These are phyloP conservation scores for Waltergamsia citrina DNA, from an alignment of 2,329 filamentous ascomycete genomes.

Conservation along the genomic window DNA sequence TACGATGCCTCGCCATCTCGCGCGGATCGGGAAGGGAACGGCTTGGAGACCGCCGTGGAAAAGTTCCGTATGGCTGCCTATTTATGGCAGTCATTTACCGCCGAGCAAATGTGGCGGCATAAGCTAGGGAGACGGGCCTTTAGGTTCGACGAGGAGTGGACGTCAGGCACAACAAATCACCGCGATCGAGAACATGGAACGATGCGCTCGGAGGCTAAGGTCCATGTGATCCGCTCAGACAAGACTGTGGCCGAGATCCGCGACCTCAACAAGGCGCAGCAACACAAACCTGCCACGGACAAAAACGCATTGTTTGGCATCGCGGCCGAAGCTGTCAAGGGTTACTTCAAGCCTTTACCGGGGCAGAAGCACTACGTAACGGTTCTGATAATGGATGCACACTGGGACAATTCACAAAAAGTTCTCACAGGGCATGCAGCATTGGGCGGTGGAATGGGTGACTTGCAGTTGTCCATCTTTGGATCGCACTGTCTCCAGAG, in stretches of 20 bases:
- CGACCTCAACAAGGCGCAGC: constrained; percentile 68
- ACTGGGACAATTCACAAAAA: constrained; percentile 69
- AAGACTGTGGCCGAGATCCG: constrained; percentile 80
- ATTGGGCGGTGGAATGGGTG: constrained; percentile 63
- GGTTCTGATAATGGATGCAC: constrained; percentile 75
- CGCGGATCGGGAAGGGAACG: constrained; percentile 71
- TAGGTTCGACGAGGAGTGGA: constrained; percentile 91
- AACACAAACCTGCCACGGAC: constrained; percentile 58
- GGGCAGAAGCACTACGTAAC: constrained; percentile 87
- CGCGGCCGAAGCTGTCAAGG: constrained; percentile 66
- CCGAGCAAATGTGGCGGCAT: constrained; percentile 90
- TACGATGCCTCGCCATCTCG: constrained; percentile 76
- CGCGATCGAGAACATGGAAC: constrained; percentile 61
- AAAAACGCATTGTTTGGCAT: constrained; percentile 69
- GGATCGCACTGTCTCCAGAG: constrained; percentile 88
- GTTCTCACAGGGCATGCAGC: constrained; percentile 75
- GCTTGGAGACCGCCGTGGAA: constrained; percentile 66
- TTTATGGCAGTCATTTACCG: constrained; percentile 93
- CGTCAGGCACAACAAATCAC: constrained; percentile 67
- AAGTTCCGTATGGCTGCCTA: constrained; percentile 96
- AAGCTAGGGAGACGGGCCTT: constrained; percentile 79
- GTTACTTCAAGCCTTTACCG: constrained; percentile 63
- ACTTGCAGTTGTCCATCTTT: constrained; percentile 77
- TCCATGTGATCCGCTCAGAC: constrained; percentile 75
- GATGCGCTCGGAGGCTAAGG: constrained; percentile 83